Base-by-base conservation (phyloP, 805 yeast species). In the Zygoascus flipseniorum region DNA sequence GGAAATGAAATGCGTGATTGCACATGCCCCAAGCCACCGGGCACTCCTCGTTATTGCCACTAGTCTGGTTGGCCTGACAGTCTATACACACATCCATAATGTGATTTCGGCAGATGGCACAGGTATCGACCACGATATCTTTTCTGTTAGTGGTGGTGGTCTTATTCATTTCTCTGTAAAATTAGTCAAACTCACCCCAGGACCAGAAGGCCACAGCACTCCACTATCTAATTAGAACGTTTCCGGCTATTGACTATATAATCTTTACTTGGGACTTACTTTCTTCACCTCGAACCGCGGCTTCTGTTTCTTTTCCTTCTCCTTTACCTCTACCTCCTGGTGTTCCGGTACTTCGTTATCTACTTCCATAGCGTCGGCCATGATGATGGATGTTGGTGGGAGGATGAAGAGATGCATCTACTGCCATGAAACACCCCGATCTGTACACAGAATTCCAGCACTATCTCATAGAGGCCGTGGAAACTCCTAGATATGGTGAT, bases 171-270 rank as follows among this genome's bases (percentile, higher is more conserved):
- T 23, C 6, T 23, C 28, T 23, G 28, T 23, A 3, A 23, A 6
- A 23, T 23, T 31, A 42, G 26, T 42, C n/a, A 42, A 13, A n/a
- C 73, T 65, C 74, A 72, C 78, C 96, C 99, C 99, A 93, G 0
- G 97, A 89, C 99, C 99, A 93, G 67, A 93, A 89, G n/a, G 98
- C 98, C 48, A 93, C 99, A 0, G 98, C 98, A 13, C 96, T 89
- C 98, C 99, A 92, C 74, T 68, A 50, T 2, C 20, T 31, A 19
- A 55, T 20, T 51, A 43, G 50, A n/a, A 13, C 8, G 6, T n/a
- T 13, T 8, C 39, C 39, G 28, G 28, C 28, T 20, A 45, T 31
- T 5, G 50, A 11, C 44, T 16, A 48, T 20, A 32, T 4, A 11
- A 31, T n/a, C n/a, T n/a, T n/a, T n/a, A 47, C 18, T 23, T 9